Base-by-base conservation (phyloP, 306 rosid genomes). In the Benincasa hispida region DNA sequence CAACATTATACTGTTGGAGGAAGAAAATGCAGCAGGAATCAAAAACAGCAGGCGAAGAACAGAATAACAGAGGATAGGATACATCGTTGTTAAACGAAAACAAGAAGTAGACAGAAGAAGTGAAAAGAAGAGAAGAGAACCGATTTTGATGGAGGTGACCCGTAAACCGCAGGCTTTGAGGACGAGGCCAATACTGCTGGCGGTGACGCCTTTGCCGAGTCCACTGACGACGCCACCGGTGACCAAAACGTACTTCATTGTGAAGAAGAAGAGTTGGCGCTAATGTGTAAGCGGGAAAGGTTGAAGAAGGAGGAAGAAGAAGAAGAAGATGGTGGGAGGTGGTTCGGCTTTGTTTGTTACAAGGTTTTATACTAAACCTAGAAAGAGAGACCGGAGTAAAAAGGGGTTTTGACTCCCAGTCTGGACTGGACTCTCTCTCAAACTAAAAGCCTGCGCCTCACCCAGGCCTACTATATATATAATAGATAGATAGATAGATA, bases 141-240 rank as follows among this genome's bases (percentile, higher is more conserved):
- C 99, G 28, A 95, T 95, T 89, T 95, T 95, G 82, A 95, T 89
- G 80, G 98, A 95, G 79, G 99, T 94, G 72, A 94, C 93, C 69
- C 99, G 92, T n/a, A 90, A 93, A 78, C 98, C 99, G 30, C 99
- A 94, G 74, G 97, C 90, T 75, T 89, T 90, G 85, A 94, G 99
- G 14, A 95, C 97, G 76, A 95, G 97, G 79, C 99, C 99, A 17
- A 95, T 75, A 79, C 99, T 95, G 89, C 99, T 92, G 77, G 99
- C 99, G 6, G 98, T 92, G 69, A 95, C 99, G 84, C 99, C 99
- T 79, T 95, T 95, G 77, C 99, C 99, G n/a, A 95, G 93, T 62
- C 99, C 99, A 75, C 99, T 92, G 2, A 95, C 99, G 3, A 95
- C 99, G 13, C 99, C 99, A 0, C 99, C 99, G 47, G 90, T 86